A percentile compares a stretch with the other conserved stretches of the same genome.
phyloP scores from a whole-genome alignment of 2,329 filamentous ascomycete genomes.

The Diaporthe caulivora region DNA sequence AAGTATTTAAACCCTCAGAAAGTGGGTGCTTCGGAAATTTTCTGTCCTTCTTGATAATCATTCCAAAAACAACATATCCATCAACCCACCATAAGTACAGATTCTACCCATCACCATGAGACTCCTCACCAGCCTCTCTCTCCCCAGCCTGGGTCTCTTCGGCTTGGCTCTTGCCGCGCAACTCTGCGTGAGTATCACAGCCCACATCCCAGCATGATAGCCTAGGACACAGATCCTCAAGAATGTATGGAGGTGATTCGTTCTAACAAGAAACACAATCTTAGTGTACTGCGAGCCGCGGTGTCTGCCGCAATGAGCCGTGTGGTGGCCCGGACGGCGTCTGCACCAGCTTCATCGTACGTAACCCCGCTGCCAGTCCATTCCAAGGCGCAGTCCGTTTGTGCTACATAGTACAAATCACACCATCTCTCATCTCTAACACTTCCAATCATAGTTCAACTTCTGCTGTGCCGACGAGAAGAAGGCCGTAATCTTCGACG shows the following conservation, averaged over 20 bases:
- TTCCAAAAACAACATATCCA: neutral
- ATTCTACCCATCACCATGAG: neutral
- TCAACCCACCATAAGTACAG: neutral
- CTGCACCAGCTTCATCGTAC: neutral
- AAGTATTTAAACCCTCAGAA: neutral
- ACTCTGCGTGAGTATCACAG: neutral
- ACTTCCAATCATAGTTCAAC: neutral
- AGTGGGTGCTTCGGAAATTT: neutral
- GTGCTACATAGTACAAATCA: neutral
- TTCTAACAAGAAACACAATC: neutral
- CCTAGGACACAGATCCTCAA: rapidly evolving
- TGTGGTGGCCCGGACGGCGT: neutral
- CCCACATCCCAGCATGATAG: no score
- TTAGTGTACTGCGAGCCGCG: neutral
- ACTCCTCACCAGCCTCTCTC: neutral
- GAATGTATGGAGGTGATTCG: neutral
- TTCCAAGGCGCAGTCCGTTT: neutral
- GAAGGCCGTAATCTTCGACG: neutral
- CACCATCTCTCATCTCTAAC: neutral
- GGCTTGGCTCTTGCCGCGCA: neutral
- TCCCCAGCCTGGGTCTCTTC: neutral
- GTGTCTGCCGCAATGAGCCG: neutral
- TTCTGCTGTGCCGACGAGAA: slow-evolving; percentile 9
- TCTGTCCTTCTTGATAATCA: neutral
- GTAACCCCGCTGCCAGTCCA: neutral